These are phyloP conservation scores for Peniophora sp. DNA, from an alignment of 1,284 basidiomycete species.

Conservation along the genomic window DNA sequence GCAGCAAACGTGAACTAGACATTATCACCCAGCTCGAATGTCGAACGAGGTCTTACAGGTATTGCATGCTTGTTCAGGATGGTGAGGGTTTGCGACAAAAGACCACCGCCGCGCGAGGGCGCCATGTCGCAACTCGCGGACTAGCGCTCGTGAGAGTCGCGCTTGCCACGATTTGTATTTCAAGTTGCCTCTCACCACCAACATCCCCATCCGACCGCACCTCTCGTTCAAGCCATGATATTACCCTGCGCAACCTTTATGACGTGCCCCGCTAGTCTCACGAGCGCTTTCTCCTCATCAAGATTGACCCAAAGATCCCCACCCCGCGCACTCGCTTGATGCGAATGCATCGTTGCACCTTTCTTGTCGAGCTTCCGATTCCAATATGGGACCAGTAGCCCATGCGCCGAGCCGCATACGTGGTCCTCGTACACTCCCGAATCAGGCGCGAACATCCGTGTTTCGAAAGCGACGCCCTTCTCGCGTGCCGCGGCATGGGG, in stretches of 20 bases:
- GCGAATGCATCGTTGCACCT: slow-evolving; percentile 27
- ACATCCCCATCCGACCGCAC: too few relatives aligned
- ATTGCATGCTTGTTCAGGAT: too few relatives aligned
- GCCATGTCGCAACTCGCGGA: too few relatives aligned
- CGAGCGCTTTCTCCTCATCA: slow-evolving; percentile 22
- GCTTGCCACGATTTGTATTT: too few relatives aligned
- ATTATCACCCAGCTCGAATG: too few relatives aligned
- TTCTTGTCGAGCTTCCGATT: slow-evolving; percentile 26
- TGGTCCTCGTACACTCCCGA: slow-evolving; percentile 40
- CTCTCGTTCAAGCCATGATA: too few relatives aligned
- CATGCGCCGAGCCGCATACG: slow-evolving; percentile 53
- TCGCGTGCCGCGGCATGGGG: slow-evolving; percentile 17
- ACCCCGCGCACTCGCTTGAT: slow-evolving; percentile 44
- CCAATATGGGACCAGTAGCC: slow-evolving; percentile 46
- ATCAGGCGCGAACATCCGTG: slow-evolving; percentile 44
- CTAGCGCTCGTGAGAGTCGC: too few relatives aligned
- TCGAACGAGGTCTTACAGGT: too few relatives aligned
- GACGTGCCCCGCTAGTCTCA: slow-evolving; percentile 31
- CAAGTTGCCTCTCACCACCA: too few relatives aligned
- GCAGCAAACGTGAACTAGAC: too few relatives aligned
- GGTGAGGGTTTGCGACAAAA: too few relatives aligned
- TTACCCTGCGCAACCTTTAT: slow-evolving; percentile 26
- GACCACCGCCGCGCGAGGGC: too few relatives aligned
- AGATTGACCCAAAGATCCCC: slow-evolving; percentile 38
- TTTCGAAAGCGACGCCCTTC: slow-evolving; percentile 31